These are phyloP conservation scores for Podochytrium sp. DNA, from an alignment of 192 early-diverging fungal species.

Conservation along the genomic window DNA sequence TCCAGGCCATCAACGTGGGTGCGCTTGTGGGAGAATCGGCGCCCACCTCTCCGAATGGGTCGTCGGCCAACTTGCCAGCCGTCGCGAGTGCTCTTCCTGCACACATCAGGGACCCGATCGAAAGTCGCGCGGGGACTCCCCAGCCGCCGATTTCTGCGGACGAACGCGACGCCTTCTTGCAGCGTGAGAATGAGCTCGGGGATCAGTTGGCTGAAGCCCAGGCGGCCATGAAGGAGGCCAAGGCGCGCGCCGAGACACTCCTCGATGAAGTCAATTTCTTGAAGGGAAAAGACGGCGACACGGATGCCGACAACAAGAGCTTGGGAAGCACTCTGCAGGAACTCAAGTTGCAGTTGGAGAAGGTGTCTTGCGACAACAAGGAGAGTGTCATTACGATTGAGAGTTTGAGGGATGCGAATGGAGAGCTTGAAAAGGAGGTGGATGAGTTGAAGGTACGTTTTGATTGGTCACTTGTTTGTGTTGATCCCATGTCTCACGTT, in stretches of 20 bases:
- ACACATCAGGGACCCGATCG: constrained; percentile 30
- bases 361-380: constrained; percentile 85
- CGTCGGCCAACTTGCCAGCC: constrained; percentile 30
- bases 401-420: constrained; percentile 82
- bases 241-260: constrained; percentile 62
- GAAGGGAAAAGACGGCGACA: constrained; percentile 60
- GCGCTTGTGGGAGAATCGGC: constrained; percentile 10
- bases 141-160: constrained; percentile 77
- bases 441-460: constrained; percentile 72
- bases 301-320: constrained; percentile 72
- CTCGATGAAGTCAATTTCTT: constrained; percentile 75
- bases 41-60: not conserved
- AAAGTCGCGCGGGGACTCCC: constrained; percentile 76
- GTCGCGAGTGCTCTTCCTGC: constrained; percentile 36
- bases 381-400: constrained; percentile 91
- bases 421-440: constrained; percentile 74
- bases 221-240: constrained; percentile 68
- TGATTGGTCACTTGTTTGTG: not conserved
- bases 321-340: constrained; percentile 74
- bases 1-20: constrained; percentile 20
- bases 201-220: constrained; percentile 95
- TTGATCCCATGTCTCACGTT: not conserved
- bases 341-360: constrained; percentile 84
- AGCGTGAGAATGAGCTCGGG: constrained; percentile 93
- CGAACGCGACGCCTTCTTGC: constrained; percentile 93